Percentiles rank a stretch among this genome's conserved stretches.
These are phyloP conservation scores for Cicer judaicum DNA, from an alignment of 306 rosid species.

Conservation along the genomic window DNA sequence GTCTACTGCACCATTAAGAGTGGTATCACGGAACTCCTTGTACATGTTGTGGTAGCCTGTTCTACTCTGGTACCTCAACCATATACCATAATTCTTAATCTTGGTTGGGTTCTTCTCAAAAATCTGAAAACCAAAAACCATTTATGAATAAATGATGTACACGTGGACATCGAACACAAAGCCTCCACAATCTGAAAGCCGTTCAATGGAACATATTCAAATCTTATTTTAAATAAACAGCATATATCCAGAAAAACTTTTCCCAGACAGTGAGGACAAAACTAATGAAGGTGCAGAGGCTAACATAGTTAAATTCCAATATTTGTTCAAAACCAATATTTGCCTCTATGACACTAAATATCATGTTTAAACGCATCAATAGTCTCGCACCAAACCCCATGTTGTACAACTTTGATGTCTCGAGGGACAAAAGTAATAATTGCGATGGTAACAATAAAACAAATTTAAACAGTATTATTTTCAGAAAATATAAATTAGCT, in stretches of 20 bases:
- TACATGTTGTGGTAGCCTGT: conserved; percentile 96
- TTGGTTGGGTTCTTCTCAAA: conserved; percentile 90
- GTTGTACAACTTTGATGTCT: background rate
- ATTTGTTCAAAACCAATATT: no score
- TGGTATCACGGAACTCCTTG: conserved; percentile 90
- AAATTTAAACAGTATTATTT: background rate
- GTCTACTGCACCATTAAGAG: conserved; percentile 83
- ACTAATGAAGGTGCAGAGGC: no score
- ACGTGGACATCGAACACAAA: background rate
- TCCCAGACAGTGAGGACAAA: no score
- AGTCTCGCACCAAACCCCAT: background rate
- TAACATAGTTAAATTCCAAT: no score
- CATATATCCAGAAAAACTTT: no score
- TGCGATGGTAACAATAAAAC: background rate
- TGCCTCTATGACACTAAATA: no score
- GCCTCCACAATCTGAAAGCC: background rate
- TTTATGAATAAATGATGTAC: background rate
- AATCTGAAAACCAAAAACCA: conserved; percentile 52
- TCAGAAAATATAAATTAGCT: background rate
- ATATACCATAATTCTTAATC: conserved; percentile 83
- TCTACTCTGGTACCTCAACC: conserved; percentile 90
- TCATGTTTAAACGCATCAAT: no score
- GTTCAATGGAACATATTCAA: background rate
- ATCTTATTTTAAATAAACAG: background rate
- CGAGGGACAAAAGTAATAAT: background rate